Base-by-base conservation (phyloP, 1,139 yeast genomes). In the Hyphopichia pseudoburtonii region DNA sequence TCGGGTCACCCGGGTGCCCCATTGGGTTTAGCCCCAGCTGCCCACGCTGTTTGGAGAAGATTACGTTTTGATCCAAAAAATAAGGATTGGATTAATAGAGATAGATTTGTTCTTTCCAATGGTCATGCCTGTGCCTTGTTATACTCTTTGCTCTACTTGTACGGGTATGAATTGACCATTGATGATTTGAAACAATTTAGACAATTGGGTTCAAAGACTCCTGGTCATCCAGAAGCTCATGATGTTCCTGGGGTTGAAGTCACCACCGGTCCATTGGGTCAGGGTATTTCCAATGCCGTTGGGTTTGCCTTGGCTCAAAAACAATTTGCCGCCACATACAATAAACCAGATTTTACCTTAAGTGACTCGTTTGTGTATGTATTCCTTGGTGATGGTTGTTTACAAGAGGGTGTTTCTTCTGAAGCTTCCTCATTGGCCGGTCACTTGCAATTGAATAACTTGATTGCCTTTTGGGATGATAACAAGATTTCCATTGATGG, bases 1-100 rank as follows among this genome's bases (percentile, higher is more conserved):
- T 85, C 96, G 44, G 99, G 99, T 52, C 99, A 92, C 73, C 99
- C 99, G 39, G 98, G 98, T 77, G 97, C 99, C 39, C 98, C 98
- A 56, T 81, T 92, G 80, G 98, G 97, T 47, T 74, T 92, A 65
- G 97, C 99, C 21, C 96, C 77, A 28, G 75, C 76, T 34, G 76
- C 76, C 44, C 74, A 70, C 48, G 73, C 95, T 37, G 77, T 89
- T 44, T 92, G 84, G 82, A 76, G 81, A 62, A 78, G 82, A 61
- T 76, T 90, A 86, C 82, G 72, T 57, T 81, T 88, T 72, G 88
- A 86, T 79, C 95, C 97, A 54, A 78, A 83, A 70, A 84, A 86
- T 73, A 90, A 96, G 50, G 71, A 76, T 42, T 92, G 97, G 97
- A 71, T 86, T 65, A 87, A 87, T 78, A 82, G 97, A 66, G 98